A percentile compares a stretch with the other conserved stretches of the same genome.
Conservation (phyloP, 1,139 yeast species). For the Wickerhamomyces sp. region DNA sequence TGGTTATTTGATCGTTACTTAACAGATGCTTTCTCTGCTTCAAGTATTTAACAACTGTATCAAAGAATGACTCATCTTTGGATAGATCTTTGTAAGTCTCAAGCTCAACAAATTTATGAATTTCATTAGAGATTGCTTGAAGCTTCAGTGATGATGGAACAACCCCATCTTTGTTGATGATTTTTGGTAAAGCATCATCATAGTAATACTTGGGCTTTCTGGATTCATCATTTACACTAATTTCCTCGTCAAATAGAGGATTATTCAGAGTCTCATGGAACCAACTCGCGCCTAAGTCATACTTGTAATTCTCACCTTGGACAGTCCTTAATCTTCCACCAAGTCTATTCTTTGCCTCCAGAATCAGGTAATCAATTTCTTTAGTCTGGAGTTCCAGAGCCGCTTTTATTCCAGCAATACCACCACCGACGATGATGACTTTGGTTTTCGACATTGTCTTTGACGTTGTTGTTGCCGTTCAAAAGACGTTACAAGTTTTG, state of each 20-base stretch:
- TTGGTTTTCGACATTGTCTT: not conserved
- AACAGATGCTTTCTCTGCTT: constrained; percentile 41
- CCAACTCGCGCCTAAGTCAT: constrained; percentile 89
- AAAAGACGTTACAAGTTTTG: too few relatives aligned
- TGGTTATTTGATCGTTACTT: constrained; percentile 44
- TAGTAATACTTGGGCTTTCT: constrained; percentile 19
- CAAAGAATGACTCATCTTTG: constrained; percentile 43
- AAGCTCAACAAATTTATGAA: constrained; percentile 56
- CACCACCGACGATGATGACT: constrained; percentile 70
- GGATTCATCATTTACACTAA: constrained; percentile 5
- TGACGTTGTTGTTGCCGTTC: not conserved
- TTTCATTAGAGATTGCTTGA: constrained; percentile 48
- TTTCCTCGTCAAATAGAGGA: constrained; percentile 54
- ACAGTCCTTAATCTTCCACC: constrained; percentile 57
- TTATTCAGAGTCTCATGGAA: constrained; percentile 77
- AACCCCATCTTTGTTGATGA: constrained; percentile 29
- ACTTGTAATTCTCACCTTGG: constrained; percentile 30
- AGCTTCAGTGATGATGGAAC: constrained; percentile 30
- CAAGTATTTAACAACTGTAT: constrained; percentile 44
- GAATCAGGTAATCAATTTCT: constrained; percentile 40
- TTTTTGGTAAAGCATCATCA: constrained; percentile 40
- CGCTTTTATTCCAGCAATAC: constrained; percentile 77
- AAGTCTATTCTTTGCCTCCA: constrained; percentile 54
- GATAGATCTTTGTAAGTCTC: constrained; percentile 46
- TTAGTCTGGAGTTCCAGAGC: constrained; percentile 50